Percentiles rank a stretch among this genome's conserved stretches.
These are phyloP conservation scores for Vaccinium macrocarpon DNA, from an alignment of 148 eudicot species.

Conservation along the genomic window DNA sequence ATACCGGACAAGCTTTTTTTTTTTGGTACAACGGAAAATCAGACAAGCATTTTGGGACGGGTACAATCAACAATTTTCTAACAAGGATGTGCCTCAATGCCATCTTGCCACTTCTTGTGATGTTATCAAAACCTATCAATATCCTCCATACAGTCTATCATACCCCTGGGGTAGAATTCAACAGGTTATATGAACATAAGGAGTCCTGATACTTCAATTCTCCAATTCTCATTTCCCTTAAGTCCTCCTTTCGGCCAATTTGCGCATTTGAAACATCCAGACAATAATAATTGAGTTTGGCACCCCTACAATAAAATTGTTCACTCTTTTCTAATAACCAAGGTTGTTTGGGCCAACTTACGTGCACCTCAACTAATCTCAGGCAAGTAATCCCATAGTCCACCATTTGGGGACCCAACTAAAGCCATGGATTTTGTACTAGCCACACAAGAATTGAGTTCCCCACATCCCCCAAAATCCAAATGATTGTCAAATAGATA, in stretches of 20 bases:
- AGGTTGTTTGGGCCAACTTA: neutral
- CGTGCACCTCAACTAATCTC: neutral
- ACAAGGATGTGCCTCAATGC: neutral
- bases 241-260: neutral
- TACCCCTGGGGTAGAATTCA: neutral
- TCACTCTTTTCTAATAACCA: neutral
- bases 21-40: no score
- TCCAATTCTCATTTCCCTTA: neutral
- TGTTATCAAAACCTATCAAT: conserved; percentile 5
- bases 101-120: neutral
- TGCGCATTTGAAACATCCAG: neutral
- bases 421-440: neutral
- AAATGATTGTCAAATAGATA: neutral
- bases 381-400: neutral
- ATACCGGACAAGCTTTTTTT: no score
- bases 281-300: neutral
- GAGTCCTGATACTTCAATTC: neutral
- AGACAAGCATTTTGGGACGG: no score
- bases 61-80: neutral
- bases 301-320: neutral
- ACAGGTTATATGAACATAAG: neutral
- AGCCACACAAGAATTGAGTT: neutral
- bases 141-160: neutral
- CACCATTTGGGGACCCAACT: neutral
- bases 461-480: neutral